These are phyloP conservation scores for Botrytis byssoidea DNA, from an alignment of 2,329 filamentous ascomycete genomes.

Conservation along the genomic window DNA sequence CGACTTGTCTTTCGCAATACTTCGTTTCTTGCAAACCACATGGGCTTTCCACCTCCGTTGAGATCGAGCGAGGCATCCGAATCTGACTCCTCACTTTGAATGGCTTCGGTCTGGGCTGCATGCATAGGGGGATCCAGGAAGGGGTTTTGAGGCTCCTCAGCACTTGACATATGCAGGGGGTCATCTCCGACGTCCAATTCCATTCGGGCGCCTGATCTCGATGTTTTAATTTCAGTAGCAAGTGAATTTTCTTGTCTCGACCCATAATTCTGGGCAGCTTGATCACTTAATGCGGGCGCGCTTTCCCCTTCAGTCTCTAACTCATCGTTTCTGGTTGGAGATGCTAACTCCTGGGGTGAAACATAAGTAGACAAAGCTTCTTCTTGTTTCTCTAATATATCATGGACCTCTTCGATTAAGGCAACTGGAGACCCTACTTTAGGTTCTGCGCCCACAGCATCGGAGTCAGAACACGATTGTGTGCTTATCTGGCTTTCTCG, in stretches of 20 bases:
- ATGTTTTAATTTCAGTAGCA: not conserved
- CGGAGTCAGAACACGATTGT: not conserved
- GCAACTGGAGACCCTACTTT: not conserved
- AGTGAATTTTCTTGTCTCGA: not conserved
- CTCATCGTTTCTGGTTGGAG: fast-evolving
- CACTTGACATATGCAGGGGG: not conserved
- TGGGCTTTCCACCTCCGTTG: not conserved
- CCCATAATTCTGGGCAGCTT: not conserved
- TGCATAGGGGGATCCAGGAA: fast-evolving
- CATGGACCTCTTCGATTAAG: not conserved
- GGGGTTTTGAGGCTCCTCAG: not conserved
- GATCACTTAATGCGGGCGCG: not conserved
- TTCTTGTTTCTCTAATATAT: not conserved
- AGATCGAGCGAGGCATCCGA: not conserved
- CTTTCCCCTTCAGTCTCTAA: not conserved
- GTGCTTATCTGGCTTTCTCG: not conserved
- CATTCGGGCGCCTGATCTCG: not conserved
- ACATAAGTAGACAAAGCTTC: not conserved
- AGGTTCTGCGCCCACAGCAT: not conserved
- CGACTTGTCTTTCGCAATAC: not conserved
- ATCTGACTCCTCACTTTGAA: not conserved
- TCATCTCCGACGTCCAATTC: not conserved
- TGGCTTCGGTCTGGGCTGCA: not conserved
- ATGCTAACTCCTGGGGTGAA: not conserved
- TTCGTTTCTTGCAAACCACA: fast-evolving